Evolutionary conservation across 495 filamentous ascomycete species (phyloP), one percentile per base, ranked within the genome.

Genomic region (Neurospora sp.): DNA sequence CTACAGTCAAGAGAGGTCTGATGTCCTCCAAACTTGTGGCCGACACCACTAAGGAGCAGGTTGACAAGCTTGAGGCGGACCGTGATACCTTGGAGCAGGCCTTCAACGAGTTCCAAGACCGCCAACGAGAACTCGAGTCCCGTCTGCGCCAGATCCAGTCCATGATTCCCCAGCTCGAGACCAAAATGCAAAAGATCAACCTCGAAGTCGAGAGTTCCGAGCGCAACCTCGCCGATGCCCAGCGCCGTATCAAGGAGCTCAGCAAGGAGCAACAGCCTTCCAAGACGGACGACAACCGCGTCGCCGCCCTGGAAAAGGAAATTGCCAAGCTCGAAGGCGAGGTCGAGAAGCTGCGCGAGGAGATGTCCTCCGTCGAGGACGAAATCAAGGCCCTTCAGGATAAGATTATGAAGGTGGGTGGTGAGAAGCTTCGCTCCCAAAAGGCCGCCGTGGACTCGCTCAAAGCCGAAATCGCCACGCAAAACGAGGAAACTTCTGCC

Each of bases 321-420:
- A 91, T 97, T 69, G 81, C 86, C 9, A 88, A 89, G 68, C 82
- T 97, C 48, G 88, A 93, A 74, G 86, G 89, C 68, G 93, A 98
- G 75, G 87, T 97, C 27, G 88, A 91, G 42, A 92, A 91, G 74
- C 86, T 98, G 10, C 91, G 91, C 70, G 83, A 86, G 27, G 93
- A 98, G 79, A 97, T 92, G 45, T 85, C 90, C 17, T 93, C 89
- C 38, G 90, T 97, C 27, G 96, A 99, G 76, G 89, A 91, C 45
- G 96, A 97, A 80, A 97, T 99, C 75, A 93, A 96, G 81, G 84
- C 83, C 2, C 86, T 99, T 22, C 94, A 98, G 80, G 91, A 93
- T 84, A 96, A 96, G 84, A 98, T 99, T 76, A 98, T 98, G 95
- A 91, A 97, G 81, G 90, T 96, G 71, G 96, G 96, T 73, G 96